Base-by-base conservation (phyloP, 768 basidiomycete genomes). In the Auricularia sp. region DNA sequence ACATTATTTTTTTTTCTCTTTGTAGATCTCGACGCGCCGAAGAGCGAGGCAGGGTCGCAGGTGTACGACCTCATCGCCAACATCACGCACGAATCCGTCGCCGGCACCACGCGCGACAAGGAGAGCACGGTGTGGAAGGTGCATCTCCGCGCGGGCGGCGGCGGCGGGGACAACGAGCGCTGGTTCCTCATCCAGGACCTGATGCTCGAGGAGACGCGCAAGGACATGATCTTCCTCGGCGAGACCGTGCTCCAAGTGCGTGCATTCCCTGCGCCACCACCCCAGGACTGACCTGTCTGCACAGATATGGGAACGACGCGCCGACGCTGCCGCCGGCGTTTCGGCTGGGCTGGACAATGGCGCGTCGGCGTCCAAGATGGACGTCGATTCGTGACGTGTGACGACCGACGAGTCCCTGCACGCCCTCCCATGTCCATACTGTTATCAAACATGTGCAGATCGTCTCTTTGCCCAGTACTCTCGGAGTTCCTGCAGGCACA, bases 111-210 rank as follows among this genome's bases (percentile, higher is more conserved):
- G 12, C 85, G 89, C 65, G 91, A 95, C 74, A 94, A 93, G 72
- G 91, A 88, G 68, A 88, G 86, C 64, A 93, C 94, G 16, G 86
- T 90, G 18, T 96, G 93, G 91, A 98, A 98, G 74, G 88, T 86
- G 35, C 90, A 95, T 75, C 81, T 94, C 61, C 84, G 88, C 66
- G 86, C 86, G 61, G 84, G 84, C 35, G 83, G 85, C 18, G 87
- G 86, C 61, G 87, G 87, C 16, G 89, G 87, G 42, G 90, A 94
- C 67, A 81, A 79, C 61, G 95, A 98, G 75, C 92, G 89, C 72
- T 98, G 97, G 97, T 90, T 91, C 74, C 87, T 93, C 78, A 88
- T 98, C 61, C 93, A 98, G 75, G 96, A 99, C 77, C 80, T 99
- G 64, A 90, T 95, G 66, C 95, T 99, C 10, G 90, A 93, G 73